Evolutionary conservation across 805 yeast species (phyloP).

Genomic region (Wickerhamia fluorescens): DNA sequence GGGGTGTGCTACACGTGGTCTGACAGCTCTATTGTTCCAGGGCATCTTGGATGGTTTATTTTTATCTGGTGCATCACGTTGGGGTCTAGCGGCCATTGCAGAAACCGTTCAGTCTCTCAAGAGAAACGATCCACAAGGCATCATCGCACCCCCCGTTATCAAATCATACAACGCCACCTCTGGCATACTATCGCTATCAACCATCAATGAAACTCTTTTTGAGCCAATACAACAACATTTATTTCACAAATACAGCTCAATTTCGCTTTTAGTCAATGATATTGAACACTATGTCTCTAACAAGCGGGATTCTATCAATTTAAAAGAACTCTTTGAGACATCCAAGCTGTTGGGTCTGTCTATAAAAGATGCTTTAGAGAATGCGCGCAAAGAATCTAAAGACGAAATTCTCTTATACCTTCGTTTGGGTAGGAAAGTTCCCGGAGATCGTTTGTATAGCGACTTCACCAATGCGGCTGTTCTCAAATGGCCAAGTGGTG

Average conservation of each 20-base stretch:
- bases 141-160: constrained; percentile 45
- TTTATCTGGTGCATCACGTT: constrained; percentile 77
- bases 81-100: constrained; percentile 90
- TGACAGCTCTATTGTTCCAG: constrained; percentile 67
- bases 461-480: constrained; percentile 64
- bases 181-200: constrained; percentile 33
- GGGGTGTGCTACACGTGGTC: constrained; percentile 72
- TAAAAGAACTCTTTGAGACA: constrained; percentile 15
- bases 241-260: constrained; percentile 36
- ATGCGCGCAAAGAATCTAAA: constrained; percentile 5
- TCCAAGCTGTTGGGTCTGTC: constrained; percentile 15
- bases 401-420: constrained; percentile 40
- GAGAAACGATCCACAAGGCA: constrained; percentile 68
- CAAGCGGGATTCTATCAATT: constrained; percentile 31
- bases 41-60: constrained; percentile 79
- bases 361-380: constrained; percentile 23
- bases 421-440: constrained; percentile 48
- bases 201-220: constrained; percentile 2
- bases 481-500: constrained; percentile 54
- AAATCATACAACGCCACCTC: constrained; percentile 21
- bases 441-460: constrained; percentile 33
- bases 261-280: constrained; percentile 70
- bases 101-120: constrained; percentile 64
- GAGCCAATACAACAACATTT: constrained; percentile 10
- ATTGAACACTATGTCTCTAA: constrained; percentile 65